A percentile compares a stretch with the other conserved stretches of the same genome.
phyloP scores from a whole-genome alignment of 2,329 filamentous ascomycete species.

The Ramichloridium luteum region DNA sequence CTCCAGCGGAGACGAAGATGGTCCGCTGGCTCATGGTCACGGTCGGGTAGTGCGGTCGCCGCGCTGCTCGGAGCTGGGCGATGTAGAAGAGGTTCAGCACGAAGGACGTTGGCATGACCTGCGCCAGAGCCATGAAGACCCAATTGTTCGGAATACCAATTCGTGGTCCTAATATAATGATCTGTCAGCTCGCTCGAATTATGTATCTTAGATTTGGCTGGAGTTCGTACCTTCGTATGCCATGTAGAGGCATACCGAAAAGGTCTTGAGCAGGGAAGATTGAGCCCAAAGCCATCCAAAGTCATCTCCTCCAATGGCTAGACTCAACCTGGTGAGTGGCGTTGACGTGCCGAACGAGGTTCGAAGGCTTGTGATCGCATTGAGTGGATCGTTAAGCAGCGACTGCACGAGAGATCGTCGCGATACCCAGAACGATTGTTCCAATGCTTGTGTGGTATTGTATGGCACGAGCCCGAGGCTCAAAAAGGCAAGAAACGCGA shows the following conservation, averaged over 20 bases:
- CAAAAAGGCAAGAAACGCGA: conserved; percentile 16
- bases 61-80: conserved; percentile 14
- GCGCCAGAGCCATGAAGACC: conserved; percentile 23
- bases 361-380: conserved; percentile 12
- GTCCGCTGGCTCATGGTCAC: background rate
- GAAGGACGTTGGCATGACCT: conserved; percentile 26
- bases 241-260: conserved; percentile 19
- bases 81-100: conserved; percentile 24
- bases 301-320: conserved; percentile 18
- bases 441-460: conserved; percentile 25
- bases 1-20: conserved; percentile 4
- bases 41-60: background rate
- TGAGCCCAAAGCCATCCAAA: conserved; percentile 17
- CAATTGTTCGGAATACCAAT: conserved; percentile 19
- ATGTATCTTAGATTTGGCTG: too few relatives aligned
- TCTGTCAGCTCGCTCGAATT: too few relatives aligned
- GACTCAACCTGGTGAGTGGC: conserved; percentile 23
- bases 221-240: conserved; percentile 18
- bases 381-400: background rate
- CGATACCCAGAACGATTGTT: conserved; percentile 24
- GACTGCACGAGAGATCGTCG: background rate
- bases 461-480: conserved; percentile 23
- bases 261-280: conserved; percentile 16
- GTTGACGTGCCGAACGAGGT: conserved; percentile 23
- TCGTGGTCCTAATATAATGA: conserved; percentile 13